A percentile compares a stretch with the other conserved stretches of the same genome.
These are phyloP conservation scores for Chaetomium olivaceum DNA, from an alignment of 2,329 filamentous ascomycete genomes.

Conservation along the genomic window DNA sequence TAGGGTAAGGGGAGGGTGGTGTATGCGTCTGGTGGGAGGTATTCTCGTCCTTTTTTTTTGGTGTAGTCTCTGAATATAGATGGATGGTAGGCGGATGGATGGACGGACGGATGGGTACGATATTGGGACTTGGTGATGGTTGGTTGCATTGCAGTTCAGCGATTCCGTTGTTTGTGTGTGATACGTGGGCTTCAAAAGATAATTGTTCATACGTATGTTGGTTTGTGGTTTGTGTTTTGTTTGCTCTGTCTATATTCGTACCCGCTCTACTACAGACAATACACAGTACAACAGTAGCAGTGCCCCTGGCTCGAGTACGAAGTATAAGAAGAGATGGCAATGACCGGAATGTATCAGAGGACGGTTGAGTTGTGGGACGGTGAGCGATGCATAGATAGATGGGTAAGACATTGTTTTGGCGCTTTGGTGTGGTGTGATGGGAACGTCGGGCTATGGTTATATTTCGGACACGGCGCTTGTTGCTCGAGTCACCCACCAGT, in stretches of 20 bases:
- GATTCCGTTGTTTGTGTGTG: not conserved
- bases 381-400: no score
- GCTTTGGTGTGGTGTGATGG: not conserved
- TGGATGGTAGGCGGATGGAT: not conserved
- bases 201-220: not conserved
- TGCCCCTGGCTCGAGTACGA: no score
- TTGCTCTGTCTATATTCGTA: not conserved
- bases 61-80: conserved; percentile 1
- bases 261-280: no score
- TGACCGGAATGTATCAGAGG: not conserved
- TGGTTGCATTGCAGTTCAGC: not conserved
- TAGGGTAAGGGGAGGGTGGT: no score
- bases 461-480: not conserved
- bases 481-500: not conserved
- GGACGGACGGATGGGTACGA: not conserved
- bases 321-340: not conserved
- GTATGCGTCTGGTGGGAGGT: not conserved
- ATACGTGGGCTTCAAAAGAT: not conserved
- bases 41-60: not conserved
- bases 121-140: not conserved
- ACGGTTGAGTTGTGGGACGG: not conserved
- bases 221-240: not conserved
- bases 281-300: no score
- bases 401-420: not conserved
- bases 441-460: not conserved